Conservation (phyloP, 139 green algal genomes). For the Asterochloris erici region DNA sequence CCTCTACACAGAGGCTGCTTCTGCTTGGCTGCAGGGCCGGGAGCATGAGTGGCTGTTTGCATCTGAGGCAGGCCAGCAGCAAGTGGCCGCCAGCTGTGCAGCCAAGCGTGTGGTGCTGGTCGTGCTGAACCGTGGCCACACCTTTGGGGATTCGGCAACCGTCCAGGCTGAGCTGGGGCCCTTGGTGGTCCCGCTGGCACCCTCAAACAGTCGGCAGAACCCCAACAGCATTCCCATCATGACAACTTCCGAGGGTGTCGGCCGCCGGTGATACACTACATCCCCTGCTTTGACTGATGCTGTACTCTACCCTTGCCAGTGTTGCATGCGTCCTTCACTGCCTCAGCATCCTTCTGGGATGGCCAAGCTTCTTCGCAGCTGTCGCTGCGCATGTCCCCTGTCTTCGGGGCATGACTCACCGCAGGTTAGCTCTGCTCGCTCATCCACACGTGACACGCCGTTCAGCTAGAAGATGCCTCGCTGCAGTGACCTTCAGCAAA, state of each 20-base stretch:
- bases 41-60: conserved; percentile 58
- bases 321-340: no score
- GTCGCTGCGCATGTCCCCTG: no score
- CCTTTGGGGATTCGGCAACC: conserved; percentile 19
- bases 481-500: no score
- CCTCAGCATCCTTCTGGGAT: no score
- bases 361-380: no score
- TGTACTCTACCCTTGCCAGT: no score
- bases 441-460: no score
- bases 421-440: no score
- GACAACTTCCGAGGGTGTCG: conserved; percentile 41
- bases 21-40: conserved; percentile 25
- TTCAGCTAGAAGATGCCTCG: no score
- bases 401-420: no score
- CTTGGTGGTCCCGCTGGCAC: conserved; percentile 33
- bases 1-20: no score
- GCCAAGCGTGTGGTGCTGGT: conserved; percentile 44
- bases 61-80: conserved; percentile 35
- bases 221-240: conserved; percentile 30
- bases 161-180: conserved; percentile 46
- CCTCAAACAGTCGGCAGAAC: conserved; percentile 1
- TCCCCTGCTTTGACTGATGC: no score
- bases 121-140: conserved; percentile 31
- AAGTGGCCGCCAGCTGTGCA: conserved; percentile 31
- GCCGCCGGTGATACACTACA: background rate